Percentiles rank a stretch among this genome's conserved stretches.
Evolutionary conservation across 2,329 filamentous ascomycete species (phyloP).

Genomic region (Ceratocystis smalleyi): DNA sequence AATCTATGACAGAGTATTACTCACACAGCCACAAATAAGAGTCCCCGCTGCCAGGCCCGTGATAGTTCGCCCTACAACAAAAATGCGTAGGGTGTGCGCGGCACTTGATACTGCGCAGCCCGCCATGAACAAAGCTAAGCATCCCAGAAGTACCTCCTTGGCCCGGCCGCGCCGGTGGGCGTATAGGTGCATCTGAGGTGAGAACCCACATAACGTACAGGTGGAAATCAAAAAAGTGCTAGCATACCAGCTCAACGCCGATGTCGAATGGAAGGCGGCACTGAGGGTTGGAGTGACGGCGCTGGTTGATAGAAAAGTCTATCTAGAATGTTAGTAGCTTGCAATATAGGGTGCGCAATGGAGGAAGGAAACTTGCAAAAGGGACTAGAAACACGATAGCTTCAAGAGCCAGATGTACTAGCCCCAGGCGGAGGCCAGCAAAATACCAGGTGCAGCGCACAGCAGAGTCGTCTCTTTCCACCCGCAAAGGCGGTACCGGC

Average conservation of each 20-base stretch:
- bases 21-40: constrained; percentile 23
- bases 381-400: constrained; percentile 18
- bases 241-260: constrained; percentile 24
- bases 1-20: not conserved
- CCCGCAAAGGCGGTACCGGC: no score
- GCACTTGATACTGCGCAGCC: constrained; percentile 24
- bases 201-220: constrained; percentile 7
- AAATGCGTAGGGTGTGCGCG: constrained; percentile 23
- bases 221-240: constrained; percentile 22
- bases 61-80: constrained; percentile 28
- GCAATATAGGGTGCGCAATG: not conserved
- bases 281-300: constrained; percentile 23
- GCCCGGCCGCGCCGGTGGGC: constrained; percentile 19
- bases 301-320: constrained; percentile 26
- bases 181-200: constrained; percentile 18
- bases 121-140: constrained; percentile 20
- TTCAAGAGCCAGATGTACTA: constrained; percentile 6
- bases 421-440: not conserved
- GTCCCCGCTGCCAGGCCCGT: constrained; percentile 26
- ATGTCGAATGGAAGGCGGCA: constrained; percentile 22
- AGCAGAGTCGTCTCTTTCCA: not conserved
- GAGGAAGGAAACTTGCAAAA: constrained; percentile 7
- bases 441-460: not conserved
- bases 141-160: constrained; percentile 18
- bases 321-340: not conserved